Evolutionary conservation across 108 stramenopile genomes (phyloP).

Genomic region (Poteriospumella lacustris): DNA sequence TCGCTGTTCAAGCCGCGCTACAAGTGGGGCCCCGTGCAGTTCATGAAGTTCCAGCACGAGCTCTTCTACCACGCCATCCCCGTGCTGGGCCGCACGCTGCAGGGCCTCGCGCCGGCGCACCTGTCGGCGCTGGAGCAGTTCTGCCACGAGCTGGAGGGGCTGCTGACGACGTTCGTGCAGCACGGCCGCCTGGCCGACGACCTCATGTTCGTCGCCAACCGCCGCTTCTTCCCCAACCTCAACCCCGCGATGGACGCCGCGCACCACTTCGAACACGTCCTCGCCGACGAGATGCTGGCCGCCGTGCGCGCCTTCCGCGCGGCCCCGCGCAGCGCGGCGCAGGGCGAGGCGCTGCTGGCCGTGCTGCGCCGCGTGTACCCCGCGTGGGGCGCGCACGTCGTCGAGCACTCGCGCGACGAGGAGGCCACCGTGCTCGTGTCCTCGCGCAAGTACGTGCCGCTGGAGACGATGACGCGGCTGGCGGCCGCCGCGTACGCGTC

Average conservation of each 20-base stretch:
- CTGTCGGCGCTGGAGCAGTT: background rate
- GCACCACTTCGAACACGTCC: background rate
- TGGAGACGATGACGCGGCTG: background rate
- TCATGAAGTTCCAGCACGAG: conserved; percentile 17
- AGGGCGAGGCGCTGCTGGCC: background rate
- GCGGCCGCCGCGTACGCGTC: background rate
- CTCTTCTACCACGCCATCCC: background rate
- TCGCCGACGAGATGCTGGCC: background rate
- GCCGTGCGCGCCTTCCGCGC: background rate
- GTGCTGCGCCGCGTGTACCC: background rate
- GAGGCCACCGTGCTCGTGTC: background rate
- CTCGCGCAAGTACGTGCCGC: conserved; percentile 12
- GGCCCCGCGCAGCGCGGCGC: no score
- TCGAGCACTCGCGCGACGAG: background rate
- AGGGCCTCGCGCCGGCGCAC: background rate
- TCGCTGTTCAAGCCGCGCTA: background rate
- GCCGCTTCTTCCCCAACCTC: conserved; percentile 8
- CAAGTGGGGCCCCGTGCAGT: conserved; percentile 17
- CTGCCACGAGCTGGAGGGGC: background rate
- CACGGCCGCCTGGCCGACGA: background rate
- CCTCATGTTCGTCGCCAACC: background rate
- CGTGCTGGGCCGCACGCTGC: background rate
- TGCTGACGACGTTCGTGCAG: background rate
- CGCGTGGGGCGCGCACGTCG: background rate
- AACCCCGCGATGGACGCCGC: conserved; percentile 5